Conservation (phyloP, 257 asterid species). For the Salvia miltiorrhiza region DNA sequence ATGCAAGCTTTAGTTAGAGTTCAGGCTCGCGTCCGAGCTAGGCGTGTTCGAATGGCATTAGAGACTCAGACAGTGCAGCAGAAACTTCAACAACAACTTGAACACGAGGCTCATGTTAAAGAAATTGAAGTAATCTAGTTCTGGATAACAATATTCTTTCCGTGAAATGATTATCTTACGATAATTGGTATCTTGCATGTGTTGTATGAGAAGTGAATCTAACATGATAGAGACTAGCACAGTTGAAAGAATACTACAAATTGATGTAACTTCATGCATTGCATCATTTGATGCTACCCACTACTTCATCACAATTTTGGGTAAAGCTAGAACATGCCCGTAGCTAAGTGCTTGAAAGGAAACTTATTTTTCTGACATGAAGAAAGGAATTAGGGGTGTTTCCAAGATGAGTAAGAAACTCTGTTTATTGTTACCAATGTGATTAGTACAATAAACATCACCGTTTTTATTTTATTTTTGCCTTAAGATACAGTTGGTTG, state of each 20-base stretch:
- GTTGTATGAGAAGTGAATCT: constrained; percentile 1
- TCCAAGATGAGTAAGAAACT: background rate
- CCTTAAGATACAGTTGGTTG: background rate
- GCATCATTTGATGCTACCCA: background rate
- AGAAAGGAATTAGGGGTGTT: background rate
- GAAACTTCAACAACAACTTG: constrained; percentile 69
- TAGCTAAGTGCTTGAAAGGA: background rate
- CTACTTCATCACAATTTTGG: background rate
- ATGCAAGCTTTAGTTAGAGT: constrained; percentile 98
- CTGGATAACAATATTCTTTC: background rate
- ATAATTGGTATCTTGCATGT: background rate
- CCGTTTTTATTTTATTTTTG: background rate
- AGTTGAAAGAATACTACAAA: background rate
- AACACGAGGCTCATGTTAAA: constrained; percentile 73
- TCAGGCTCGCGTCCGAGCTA: constrained; percentile 98
- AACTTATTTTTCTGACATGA: background rate
- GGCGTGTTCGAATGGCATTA: constrained; percentile 88
- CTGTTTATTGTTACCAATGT: constrained; percentile 1
- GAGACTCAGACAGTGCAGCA: constrained; percentile 76
- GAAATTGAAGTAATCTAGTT: constrained; percentile 77
- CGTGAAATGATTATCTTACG: background rate
- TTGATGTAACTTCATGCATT: constrained; percentile 4
- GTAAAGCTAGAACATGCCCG: background rate
- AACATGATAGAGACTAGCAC: background rate
- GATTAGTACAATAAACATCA: background rate